phyloP scores from a whole-genome alignment of 2,329 filamentous ascomycete species.

The Ophiognomonia clavigignenti-juglandacearum region DNA sequence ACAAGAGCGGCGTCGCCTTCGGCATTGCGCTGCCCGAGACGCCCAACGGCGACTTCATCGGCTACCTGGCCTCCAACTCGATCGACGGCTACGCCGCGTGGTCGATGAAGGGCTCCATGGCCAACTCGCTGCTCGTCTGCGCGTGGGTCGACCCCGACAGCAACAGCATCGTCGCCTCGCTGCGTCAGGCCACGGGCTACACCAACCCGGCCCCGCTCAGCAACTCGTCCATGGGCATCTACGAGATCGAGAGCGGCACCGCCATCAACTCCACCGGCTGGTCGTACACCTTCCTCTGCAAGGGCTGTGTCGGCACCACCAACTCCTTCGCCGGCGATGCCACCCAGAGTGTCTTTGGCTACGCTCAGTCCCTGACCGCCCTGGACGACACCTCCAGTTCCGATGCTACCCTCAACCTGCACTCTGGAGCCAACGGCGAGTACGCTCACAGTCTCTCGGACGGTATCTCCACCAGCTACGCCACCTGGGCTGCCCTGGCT shows the following conservation, averaged over 20 bases:
- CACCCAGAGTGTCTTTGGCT: constrained; percentile 29
- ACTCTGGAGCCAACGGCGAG: constrained; percentile 34
- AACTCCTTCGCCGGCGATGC: constrained; percentile 22
- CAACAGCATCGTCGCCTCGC: constrained; percentile 27
- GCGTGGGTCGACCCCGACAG: constrained; percentile 36
- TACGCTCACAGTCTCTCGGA: constrained; percentile 28
- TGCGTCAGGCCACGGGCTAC: constrained; percentile 28
- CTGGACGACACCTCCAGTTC: constrained; percentile 26
- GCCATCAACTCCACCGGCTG: constrained; percentile 42
- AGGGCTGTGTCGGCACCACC: constrained; percentile 29
- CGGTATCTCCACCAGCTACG: constrained; percentile 29
- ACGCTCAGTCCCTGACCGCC: constrained; percentile 30
- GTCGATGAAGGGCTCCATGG: constrained; percentile 38
- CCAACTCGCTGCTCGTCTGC: constrained; percentile 36
- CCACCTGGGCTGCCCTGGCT: constrained; percentile 22
- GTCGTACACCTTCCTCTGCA: constrained; percentile 45
- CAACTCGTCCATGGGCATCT: constrained; percentile 27
- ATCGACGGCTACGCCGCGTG: constrained; percentile 46
- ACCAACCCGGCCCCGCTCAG: constrained; percentile 34
- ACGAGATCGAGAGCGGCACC: constrained; percentile 39
- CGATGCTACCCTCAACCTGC: constrained; percentile 19
- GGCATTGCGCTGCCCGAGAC: constrained; percentile 47
- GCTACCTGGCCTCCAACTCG: constrained; percentile 40
- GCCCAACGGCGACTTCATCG: constrained; percentile 47
- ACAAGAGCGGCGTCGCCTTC: constrained; percentile 25